Evolutionary conservation across 768 basidiomycete genomes (phyloP), one percentile per base, ranked within the genome.

Genomic region (Pleurotus pulmonarius): DNA sequence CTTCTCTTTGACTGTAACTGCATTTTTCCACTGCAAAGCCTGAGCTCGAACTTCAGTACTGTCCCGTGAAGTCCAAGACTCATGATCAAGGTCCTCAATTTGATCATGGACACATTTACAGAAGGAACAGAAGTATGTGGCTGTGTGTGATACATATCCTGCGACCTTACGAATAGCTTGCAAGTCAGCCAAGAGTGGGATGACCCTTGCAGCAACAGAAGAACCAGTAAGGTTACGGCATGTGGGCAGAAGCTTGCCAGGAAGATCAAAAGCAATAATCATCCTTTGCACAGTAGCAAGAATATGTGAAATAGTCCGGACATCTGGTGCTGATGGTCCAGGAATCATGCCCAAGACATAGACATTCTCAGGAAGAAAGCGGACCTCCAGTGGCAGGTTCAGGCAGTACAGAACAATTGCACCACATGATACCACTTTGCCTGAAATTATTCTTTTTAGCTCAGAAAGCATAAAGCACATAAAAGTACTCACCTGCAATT

Each of bases 351-450:
- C 69, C 9, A 75, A 25, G 16, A 63, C 64, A 4, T 75, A 49
- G 8, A 75, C 62, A 34, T 73, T 62, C 3, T 62, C 44, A 16
- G 64, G 44, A n/a, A 66, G 67, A 38, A 66, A 69, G 0, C 65
- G 65, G 11, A 68, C 57, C 15, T 71, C 64, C 0, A 73, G 73
- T 2, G 69, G 73, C 0, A 78, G 64, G 51, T 77, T 79, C 62
- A 65, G 69, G 57, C 40, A 56, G 13, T 40, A 29, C 15, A 58
- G 20, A 16, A 49, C 25, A 38, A 58, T 58, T 24, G 46, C 49
- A 5, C 56, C 52, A 40, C 39, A 51, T 12, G 56, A 57, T 16
- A 51, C 49, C 12, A 34, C 22, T 9, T 43, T 45, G 13, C 56
- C 49, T 55, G 49, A 58, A 55, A 43, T 49, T 2, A 51, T 16